Percentiles rank a stretch among this genome's conserved stretches.
Conservation (phyloP, 495 filamentous ascomycete species). For the Wilcoxina mikolae region DNA sequence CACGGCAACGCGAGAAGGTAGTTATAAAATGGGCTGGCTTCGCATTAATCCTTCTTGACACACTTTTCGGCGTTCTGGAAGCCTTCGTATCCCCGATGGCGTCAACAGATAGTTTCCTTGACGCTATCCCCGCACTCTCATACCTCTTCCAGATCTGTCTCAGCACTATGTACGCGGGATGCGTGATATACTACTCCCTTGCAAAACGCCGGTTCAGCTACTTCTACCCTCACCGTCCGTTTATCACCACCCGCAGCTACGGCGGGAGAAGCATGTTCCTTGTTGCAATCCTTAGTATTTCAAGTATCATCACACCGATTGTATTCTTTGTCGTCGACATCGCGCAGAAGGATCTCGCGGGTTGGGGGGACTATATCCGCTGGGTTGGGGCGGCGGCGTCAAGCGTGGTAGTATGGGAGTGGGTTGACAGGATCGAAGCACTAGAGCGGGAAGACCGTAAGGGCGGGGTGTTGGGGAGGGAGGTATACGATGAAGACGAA, state of each 20-base stretch:
- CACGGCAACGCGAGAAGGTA: slow-evolving; percentile 89
- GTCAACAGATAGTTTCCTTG: slow-evolving; percentile 56
- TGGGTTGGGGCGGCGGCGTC: slow-evolving; percentile 96
- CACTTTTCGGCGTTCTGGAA: slow-evolving; percentile 75
- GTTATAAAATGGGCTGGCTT: slow-evolving; percentile 98
- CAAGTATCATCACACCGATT: slow-evolving; percentile 71
- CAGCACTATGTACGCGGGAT: slow-evolving; percentile 79
- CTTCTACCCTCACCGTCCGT: slow-evolving; percentile 56
- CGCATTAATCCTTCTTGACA: slow-evolving; percentile 76
- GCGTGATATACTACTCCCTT: slow-evolving; percentile 88
- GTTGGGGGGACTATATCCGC: slow-evolving; percentile 93
- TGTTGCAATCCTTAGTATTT: slow-evolving; percentile 64
- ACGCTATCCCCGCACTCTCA: slow-evolving; percentile 82
- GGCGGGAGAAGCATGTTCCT: slow-evolving; percentile 81
- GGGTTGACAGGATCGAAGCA: slow-evolving; percentile 97
- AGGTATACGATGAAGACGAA: slow-evolving; percentile 93
- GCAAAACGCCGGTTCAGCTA: slow-evolving; percentile 89
- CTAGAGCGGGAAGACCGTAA: slow-evolving; percentile 91
- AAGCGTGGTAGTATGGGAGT: slow-evolving; percentile 97
- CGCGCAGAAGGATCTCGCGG: slow-evolving; percentile 66
- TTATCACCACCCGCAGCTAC: slow-evolving; percentile 15
- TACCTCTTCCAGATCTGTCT: slow-evolving; percentile 88
- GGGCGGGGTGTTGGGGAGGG: slow-evolving; percentile 83
- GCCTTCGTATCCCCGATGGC: slow-evolving; percentile 55
- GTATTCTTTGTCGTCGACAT: slow-evolving; percentile 96